Base-by-base conservation (phyloP, 495 filamentous ascomycete genomes). In the Lophiostoma macrostomum region DNA sequence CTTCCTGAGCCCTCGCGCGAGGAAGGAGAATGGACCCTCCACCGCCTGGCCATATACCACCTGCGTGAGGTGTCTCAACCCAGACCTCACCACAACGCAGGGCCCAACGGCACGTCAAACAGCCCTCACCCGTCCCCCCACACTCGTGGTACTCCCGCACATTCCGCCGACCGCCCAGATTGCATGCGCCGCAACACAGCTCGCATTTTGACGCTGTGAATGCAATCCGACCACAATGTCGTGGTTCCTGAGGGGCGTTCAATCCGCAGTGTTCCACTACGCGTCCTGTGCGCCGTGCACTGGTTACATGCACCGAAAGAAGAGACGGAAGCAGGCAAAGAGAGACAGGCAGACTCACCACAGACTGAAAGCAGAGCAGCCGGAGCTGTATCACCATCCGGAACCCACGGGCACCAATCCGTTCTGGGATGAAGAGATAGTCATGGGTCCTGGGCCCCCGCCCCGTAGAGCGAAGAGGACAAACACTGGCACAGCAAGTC, bases 231-330 rank as follows among this genome's bases (percentile, higher is more conserved):
- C 29, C 48, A 34, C 37, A 42, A 63, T 63, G 60, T 55, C 48
- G 24, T 61, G 58, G 58, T 31, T 64, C 34, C 11, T 56, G 45
- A 41, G 56, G 32, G 69, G 69, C 27, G 54, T 80, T 10, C 90
- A 93, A 72, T 95, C 89, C 13, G 88, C 86, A 50, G 72, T 91
- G 66, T 95, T 94, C 71, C 94, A 91, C 75, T 81, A 91, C 60
- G 77, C 82, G 50, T 86, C 87, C 41, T 95, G 89, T 69, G 83
- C 86, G 25, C 88, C 89, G 63, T 96, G 89, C 71, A 73, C 80
- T 45, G 77, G 82, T 46, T 71, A 80, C 50, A 71, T 71, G 22
- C 74, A 85, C 47, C 81, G 77, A 38, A 77, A 82, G 32, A 84
- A 83, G 66, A 74, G 83, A 45, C 80, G 77, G 65, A 78, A 83